Evolutionary conservation across 2,329 filamentous ascomycete species (phyloP), one percentile per base, ranked within the genome.

Genomic region (Aspergillus fijiensis): DNA sequence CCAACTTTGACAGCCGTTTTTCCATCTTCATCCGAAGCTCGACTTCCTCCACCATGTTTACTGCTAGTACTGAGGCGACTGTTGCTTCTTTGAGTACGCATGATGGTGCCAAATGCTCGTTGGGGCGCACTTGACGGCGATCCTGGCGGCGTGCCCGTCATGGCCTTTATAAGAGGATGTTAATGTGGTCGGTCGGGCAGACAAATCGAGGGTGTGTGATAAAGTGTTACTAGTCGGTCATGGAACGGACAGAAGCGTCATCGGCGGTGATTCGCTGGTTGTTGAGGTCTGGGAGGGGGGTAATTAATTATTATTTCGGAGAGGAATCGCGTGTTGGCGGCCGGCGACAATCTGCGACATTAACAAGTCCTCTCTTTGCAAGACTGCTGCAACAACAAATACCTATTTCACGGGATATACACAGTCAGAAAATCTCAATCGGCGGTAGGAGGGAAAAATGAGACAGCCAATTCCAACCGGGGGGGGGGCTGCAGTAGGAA

Each of bases 1-100:
- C 93, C 93, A 74, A 97, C 93, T 94, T 91, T 95, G 79, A 97
- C 93, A 27, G 93, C 91, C 6, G 93, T 96, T 75, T 90, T 93
- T 64, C 84, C 85, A 75, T 96, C 93, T 69, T 97, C 93, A 70
- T 97, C 93, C 0, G 92, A 96, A 25, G 89, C 89, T 72, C 91
- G 86, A 78, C 91, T 96, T 64, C 89, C 87, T 70, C 86, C 87
- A 55, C 87, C 88, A 55, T 83, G 80, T 76, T 90, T 94, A 79
- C 90, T 88, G 65, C 78, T 76, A 81, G 89, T 89, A 80, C 92
- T 96, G 84, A 96, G 82, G 68, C 93, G 90, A 79, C 92, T 96
- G 68, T 84, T 90, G 74, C 91, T 95, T 74, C 91, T 84, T 49
- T 89, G 83, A 50, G 90, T 84, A 70, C 89, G 87, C 71, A 92